phyloP scores from a whole-genome alignment of 768 basidiomycete species.

The Neoboletus magnificus region DNA sequence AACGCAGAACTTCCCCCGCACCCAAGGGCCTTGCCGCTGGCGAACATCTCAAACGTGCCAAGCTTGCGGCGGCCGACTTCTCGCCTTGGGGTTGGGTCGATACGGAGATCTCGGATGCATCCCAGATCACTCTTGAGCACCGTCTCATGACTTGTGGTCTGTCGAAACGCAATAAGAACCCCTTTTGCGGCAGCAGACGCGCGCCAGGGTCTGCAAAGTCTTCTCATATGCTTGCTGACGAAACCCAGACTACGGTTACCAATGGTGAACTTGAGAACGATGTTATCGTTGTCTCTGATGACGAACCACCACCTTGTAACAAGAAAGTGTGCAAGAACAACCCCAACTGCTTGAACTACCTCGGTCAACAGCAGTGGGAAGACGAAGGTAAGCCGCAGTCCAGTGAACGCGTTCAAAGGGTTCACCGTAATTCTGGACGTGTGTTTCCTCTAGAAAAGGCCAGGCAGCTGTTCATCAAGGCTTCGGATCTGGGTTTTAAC shows the following conservation, averaged over 20 bases:
- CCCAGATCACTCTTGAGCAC: conserved; percentile 67
- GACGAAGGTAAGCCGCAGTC: conserved; percentile 48
- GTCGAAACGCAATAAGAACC: conserved; percentile 44
- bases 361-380: conserved; percentile 84
- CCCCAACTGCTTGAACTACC: conserved; percentile 82
- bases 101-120: conserved; percentile 52
- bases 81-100: conserved; percentile 82
- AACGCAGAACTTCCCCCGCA: conserved; percentile 45
- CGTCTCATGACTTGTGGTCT: conserved; percentile 66
- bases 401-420: conserved; percentile 10
- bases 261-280: conserved; percentile 55
- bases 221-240: conserved; percentile 4
- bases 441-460: conserved; percentile 43
- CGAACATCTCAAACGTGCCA: conserved; percentile 58
- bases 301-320: conserved; percentile 53
- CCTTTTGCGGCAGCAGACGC: conserved; percentile 61
- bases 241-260: conserved; percentile 13
- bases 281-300: conserved; percentile 68
- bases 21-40: conserved; percentile 57
- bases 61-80: conserved; percentile 42
- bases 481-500: conserved; percentile 49
- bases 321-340: conserved; percentile 70
- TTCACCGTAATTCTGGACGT: conserved; percentile 3
- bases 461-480: conserved; percentile 49
- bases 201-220: conserved; percentile 23